A percentile compares a stretch with the other conserved stretches of the same genome.
Evolutionary conservation across 1,284 basidiomycete species (phyloP).

Genomic region (Leccinum pallidistipes): DNA sequence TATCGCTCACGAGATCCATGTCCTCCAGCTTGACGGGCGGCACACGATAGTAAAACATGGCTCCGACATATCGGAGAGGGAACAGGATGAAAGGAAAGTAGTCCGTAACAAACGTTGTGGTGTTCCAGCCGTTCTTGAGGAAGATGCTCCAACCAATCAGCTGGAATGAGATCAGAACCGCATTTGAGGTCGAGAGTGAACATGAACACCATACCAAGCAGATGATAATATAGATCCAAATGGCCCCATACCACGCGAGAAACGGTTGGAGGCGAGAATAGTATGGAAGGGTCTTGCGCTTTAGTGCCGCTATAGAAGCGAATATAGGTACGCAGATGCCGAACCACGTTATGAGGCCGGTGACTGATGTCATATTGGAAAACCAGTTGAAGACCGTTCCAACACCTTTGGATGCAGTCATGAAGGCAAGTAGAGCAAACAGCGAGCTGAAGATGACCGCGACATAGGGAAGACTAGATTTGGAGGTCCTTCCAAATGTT

Average conservation of each 20-base stretch:
- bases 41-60: slow-evolving; percentile 53
- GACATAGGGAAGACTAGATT: slow-evolving; percentile 66
- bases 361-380: slow-evolving; percentile 67
- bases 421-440: slow-evolving; percentile 75
- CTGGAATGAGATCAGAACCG: slow-evolving; percentile 36
- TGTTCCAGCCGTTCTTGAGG: slow-evolving; percentile 62
- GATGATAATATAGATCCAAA: slow-evolving; percentile 54
- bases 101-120: slow-evolving; percentile 69
- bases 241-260: slow-evolving; percentile 67
- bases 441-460: slow-evolving; percentile 65
- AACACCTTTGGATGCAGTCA: slow-evolving; percentile 61
- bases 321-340: slow-evolving; percentile 80
- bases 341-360: slow-evolving; percentile 78
- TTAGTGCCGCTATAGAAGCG: slow-evolving; percentile 78
- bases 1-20: slow-evolving; percentile 78
- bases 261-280: slow-evolving; percentile 61
- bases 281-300: slow-evolving; percentile 68
- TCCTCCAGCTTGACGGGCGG: slow-evolving; percentile 52
- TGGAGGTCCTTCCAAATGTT: slow-evolving; percentile 68
- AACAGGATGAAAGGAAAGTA: slow-evolving; percentile 80
- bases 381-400: slow-evolving; percentile 79
- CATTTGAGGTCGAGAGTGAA: neutral
- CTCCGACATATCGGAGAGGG: slow-evolving; percentile 68
- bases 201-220: slow-evolving; percentile 58
- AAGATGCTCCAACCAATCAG: slow-evolving; percentile 79